phyloP scores from a whole-genome alignment of 2,329 filamentous ascomycete species.

The Pleochaeta shiraiana region DNA sequence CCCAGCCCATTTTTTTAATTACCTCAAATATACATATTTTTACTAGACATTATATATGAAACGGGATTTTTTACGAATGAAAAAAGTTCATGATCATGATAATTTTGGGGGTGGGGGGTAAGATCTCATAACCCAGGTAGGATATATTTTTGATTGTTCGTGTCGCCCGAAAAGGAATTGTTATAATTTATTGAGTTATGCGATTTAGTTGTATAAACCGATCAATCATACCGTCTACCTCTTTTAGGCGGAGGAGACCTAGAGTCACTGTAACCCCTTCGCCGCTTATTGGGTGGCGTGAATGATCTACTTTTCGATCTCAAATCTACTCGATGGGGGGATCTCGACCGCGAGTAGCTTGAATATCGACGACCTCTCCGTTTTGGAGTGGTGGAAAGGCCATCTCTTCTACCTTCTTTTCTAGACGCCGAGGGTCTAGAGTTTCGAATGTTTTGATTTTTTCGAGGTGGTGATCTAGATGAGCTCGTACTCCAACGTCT shows the following conservation, averaged over 20 bases:
- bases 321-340: constrained; percentile 6
- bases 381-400: constrained; percentile 5
- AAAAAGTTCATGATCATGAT: too few relatives aligned
- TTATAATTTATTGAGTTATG: neutral
- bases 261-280: constrained; percentile 14
- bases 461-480: constrained; percentile 10
- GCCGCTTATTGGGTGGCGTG: constrained; percentile 14
- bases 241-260: constrained; percentile 16
- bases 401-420: constrained; percentile 5
- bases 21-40: too few relatives aligned
- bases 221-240: constrained; percentile 4
- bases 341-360: neutral
- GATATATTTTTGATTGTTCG: too few relatives aligned
- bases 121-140: too few relatives aligned
- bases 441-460: neutral
- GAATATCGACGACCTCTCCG: constrained; percentile 4
- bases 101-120: too few relatives aligned
- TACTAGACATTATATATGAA: too few relatives aligned
- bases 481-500: constrained; percentile 6
- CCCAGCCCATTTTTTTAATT: too few relatives aligned
- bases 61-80: too few relatives aligned
- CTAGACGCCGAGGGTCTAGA: neutral
- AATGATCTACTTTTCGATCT: constrained; percentile 11
- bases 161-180: too few relatives aligned
- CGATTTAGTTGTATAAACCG: neutral